phyloP scores from a whole-genome alignment of 2,329 filamentous ascomycete species.

The Rutstroemia sp. region DNA sequence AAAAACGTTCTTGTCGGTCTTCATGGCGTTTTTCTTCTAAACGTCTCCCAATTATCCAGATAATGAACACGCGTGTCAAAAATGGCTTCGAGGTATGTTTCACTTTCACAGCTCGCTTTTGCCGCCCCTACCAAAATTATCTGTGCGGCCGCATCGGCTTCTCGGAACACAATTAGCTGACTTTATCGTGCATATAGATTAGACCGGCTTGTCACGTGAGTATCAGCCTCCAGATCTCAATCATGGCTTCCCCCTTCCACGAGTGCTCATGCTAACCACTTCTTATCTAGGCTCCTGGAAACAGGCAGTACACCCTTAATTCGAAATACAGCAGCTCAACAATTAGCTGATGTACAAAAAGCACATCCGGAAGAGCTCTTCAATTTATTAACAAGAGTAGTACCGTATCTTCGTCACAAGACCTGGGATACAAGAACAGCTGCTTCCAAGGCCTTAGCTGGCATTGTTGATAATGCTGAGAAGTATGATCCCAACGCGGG shows the following conservation, averaged over 20 bases:
- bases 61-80: conserved; percentile 22
- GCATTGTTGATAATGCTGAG: conserved; percentile 85
- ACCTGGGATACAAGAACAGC: conserved; percentile 96
- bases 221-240: conserved; percentile 24
- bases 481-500: conserved; percentile 80
- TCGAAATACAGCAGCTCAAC: conserved; percentile 91
- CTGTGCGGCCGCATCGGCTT: not conserved
- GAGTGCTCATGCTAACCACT: conserved; percentile 12
- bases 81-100: conserved; percentile 31
- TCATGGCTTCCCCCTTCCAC: no score
- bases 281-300: conserved; percentile 68
- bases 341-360: conserved; percentile 96
- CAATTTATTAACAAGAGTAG: conserved; percentile 84
- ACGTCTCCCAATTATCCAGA: conserved; percentile 12
- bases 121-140: no score
- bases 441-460: conserved; percentile 86
- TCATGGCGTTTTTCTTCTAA: conserved; percentile 13
- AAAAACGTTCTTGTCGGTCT: not conserved
- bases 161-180: conserved; percentile 5
- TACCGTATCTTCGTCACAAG: conserved; percentile 92
- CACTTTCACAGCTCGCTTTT: not conserved
- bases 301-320: conserved; percentile 95
- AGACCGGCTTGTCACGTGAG: conserved; percentile 81
- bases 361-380: conserved; percentile 96
- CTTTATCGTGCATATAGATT: conserved; percentile 46